These are phyloP conservation scores for Phylloporus sp. DNA, from an alignment of 1,284 basidiomycete species.

Conservation along the genomic window DNA sequence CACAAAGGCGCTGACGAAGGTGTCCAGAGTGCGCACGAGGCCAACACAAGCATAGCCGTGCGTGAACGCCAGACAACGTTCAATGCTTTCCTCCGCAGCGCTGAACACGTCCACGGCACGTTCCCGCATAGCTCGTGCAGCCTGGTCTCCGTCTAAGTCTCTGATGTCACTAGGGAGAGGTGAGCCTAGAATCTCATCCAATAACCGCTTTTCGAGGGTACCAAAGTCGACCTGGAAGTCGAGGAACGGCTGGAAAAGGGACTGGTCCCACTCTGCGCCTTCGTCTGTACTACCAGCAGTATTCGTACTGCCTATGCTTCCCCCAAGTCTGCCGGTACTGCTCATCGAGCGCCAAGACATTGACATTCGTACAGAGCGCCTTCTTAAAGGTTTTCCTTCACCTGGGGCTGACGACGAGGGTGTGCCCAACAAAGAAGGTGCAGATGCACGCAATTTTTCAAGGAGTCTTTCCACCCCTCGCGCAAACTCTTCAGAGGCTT, in stretches of 20 bases:
- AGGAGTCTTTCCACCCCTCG: constrained; percentile 71
- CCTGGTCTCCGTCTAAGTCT: constrained; percentile 51
- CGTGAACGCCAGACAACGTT: constrained; percentile 79
- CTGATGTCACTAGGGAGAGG: constrained; percentile 41
- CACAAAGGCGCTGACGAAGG: constrained; percentile 67
- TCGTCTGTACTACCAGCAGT: constrained; percentile 32
- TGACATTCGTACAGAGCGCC: constrained; percentile 73
- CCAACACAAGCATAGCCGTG: constrained; percentile 83
- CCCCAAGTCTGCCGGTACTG: constrained; percentile 22
- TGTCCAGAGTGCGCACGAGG: constrained; percentile 75
- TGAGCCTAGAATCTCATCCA: constrained; percentile 52
- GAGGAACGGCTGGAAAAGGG: constrained; percentile 90
- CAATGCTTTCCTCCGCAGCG: constrained; percentile 79
- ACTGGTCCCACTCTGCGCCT: constrained; percentile 81
- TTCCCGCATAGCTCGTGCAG: constrained; percentile 74
- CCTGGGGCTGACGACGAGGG: constrained; percentile 26
- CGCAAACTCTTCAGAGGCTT: constrained; percentile 82
- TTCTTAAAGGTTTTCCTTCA: constrained; percentile 40
- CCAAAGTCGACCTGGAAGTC: constrained; percentile 87
- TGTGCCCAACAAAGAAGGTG: constrained; percentile 30
- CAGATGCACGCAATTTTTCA: constrained; percentile 67
- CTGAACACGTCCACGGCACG: constrained; percentile 73
- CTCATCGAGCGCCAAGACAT: constrained; percentile 62
- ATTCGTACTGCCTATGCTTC: constrained; percentile 10
- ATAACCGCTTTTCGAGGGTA: constrained; percentile 72